phyloP scores from a whole-genome alignment of 345 rosid species.

The Sisymbrium irio region DNA sequence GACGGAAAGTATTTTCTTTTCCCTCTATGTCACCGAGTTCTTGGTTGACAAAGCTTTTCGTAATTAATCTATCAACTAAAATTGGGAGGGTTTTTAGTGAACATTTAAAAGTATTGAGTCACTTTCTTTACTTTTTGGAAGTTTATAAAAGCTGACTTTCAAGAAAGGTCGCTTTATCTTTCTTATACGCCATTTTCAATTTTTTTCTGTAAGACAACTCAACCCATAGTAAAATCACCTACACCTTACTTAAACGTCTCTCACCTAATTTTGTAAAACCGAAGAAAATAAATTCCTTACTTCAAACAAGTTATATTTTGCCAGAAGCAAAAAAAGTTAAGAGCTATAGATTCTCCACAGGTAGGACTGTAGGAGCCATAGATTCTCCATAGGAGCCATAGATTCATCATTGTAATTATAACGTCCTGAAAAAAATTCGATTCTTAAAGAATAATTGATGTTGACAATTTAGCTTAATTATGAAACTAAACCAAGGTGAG shows the following conservation, averaged over 20 bases:
- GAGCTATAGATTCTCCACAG: background rate
- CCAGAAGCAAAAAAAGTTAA: background rate
- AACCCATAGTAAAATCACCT: conserved; percentile 1
- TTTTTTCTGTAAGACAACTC: conserved; percentile 11
- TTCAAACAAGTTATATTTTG: background rate
- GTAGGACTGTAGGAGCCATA: background rate
- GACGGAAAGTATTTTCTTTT: no score
- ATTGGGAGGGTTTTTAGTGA: background rate
- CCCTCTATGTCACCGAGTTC: background rate
- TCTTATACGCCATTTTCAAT: conserved; percentile 7
- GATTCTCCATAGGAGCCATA: background rate
- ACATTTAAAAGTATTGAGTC: background rate
- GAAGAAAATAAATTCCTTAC: background rate
- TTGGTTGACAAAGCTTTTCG: background rate
- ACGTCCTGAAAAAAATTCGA: background rate
- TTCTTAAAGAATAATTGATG: background rate
- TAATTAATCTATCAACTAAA: background rate
- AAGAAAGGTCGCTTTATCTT: background rate
- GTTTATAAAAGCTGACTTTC: background rate
- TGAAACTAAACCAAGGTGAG: no score
- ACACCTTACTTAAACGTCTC: background rate
- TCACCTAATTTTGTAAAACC: conserved; percentile 3
- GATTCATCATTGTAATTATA: no score
- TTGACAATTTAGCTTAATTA: background rate
- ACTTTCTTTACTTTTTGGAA: background rate